Evolutionary conservation across 2,329 filamentous ascomycete genomes (phyloP).

Genomic region (Scorias spongiosa): DNA sequence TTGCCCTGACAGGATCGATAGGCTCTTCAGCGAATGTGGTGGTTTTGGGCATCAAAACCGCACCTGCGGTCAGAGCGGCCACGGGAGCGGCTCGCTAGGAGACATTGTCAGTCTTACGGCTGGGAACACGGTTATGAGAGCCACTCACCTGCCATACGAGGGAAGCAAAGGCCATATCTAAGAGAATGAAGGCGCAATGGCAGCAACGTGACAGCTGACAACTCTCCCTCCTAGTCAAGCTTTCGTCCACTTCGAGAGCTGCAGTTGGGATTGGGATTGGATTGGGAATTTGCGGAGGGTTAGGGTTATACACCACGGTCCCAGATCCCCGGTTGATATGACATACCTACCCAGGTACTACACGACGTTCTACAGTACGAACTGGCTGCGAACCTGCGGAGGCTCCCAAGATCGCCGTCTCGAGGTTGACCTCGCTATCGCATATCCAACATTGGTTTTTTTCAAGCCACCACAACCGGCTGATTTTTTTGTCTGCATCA

Average conservation of each 20-base stretch:
- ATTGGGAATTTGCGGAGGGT: background rate
- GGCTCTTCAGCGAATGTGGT: constrained; percentile 34
- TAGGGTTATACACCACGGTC: background rate
- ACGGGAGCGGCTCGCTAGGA: constrained; percentile 35
- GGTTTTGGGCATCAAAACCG: constrained; percentile 32
- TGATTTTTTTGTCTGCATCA: too few species aligned
- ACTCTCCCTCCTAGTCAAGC: background rate
- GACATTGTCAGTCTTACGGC: too few species aligned
- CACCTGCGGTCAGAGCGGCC: constrained; percentile 28
- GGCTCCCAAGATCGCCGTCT: too few species aligned
- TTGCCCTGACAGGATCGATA: constrained; percentile 14
- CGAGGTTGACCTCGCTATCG: too few species aligned
- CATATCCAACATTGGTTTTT: too few species aligned
- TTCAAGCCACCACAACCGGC: too few species aligned
- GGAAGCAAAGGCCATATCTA: constrained; percentile 37
- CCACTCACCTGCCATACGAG: constrained; percentile 37
- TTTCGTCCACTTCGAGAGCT: background rate
- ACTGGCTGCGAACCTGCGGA: too few species aligned
- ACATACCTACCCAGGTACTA: too few species aligned
- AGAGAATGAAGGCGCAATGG: constrained; percentile 8
- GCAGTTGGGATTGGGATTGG: background rate
- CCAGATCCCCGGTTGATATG: too few species aligned
- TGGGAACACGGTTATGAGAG: too few species aligned
- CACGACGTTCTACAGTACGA: too few species aligned
- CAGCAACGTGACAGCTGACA: background rate